Evolutionary conservation across 2,329 filamentous ascomycete genomes (phyloP), one percentile per base, ranked within the genome.

Genomic region (Sphaerulina musiva): DNA sequence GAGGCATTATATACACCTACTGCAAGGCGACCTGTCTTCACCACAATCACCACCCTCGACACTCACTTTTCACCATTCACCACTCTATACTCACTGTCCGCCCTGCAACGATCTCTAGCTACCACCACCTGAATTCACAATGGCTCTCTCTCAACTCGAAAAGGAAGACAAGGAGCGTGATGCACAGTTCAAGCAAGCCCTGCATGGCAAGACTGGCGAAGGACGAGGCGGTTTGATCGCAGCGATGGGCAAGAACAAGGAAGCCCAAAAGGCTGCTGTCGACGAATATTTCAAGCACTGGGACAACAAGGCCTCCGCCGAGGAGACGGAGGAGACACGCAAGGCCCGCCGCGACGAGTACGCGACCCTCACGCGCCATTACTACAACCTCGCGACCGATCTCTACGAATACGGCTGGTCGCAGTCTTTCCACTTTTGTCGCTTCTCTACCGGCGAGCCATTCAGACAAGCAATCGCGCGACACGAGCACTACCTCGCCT

Each of bases 211-310:
- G 83, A 68, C 92, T 83, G 73, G 82, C 84, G 62, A 81, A 82
- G 59, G 95, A 95, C 63, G 86, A 91, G 67, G 84, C 84, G 56
- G 80, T 87, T 81, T 96, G 65, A 76, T 82, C 64, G 88, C 92
- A 66, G 91, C 96, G 84, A 78, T 95, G 68, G 78, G 79, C 70
- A 98, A 98, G 78, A 85, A 93, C 72, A 76, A 79, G 68, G 76
- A 77, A 31, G 89, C 89, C 6, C 87, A 95, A 69, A 82, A 89
- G 70, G 85, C 85, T 49, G 89, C 89, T 45, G 81, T 91, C 29
- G 87, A 93, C 68, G 88, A 95, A 72, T 95, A 95, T 76, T 95
- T 95, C 78, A 95, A 95, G 80, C 90, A 95, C 72, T 95, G 88
- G 87, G 89, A 95, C 73, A 86, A 92, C 77, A 90, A 95, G 75